Conservation (phyloP, 2,329 filamentous ascomycete species). For the Calonectria hongkongensis region DNA sequence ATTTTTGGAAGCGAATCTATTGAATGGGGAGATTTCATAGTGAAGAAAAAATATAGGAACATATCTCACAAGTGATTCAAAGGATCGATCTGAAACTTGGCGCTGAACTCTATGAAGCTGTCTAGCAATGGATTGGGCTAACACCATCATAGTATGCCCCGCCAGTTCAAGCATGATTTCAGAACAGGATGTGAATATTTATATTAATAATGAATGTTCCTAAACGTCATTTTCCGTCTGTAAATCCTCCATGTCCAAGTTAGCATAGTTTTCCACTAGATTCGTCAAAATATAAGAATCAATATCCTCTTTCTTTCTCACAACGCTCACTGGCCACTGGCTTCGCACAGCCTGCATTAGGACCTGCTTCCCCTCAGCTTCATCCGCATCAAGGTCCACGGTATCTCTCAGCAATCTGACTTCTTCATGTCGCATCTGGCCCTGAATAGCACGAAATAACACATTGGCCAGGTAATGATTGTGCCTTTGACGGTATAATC, state of each 20-base stretch:
- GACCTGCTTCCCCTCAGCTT: slow-evolving; percentile 43
- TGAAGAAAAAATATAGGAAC: too few relatives aligned
- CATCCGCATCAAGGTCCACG: slow-evolving; percentile 46
- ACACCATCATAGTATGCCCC: too few relatives aligned
- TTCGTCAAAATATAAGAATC: slow-evolving; percentile 33
- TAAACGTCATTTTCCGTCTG: too few relatives aligned
- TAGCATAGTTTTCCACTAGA: background rate
- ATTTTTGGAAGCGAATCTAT: background rate
- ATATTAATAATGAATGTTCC: too few relatives aligned
- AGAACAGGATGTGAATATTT: too few relatives aligned
- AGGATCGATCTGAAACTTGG: too few relatives aligned
- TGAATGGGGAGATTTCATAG: too few relatives aligned
- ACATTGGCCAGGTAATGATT: slow-evolving; percentile 60
- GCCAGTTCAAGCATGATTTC: too few relatives aligned
- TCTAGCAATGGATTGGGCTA: too few relatives aligned
- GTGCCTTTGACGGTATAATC: slow-evolving; percentile 57
- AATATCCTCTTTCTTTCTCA: slow-evolving; percentile 54
- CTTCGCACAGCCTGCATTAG: slow-evolving; percentile 55
- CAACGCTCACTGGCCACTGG: slow-evolving; percentile 57
- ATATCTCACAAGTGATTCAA: too few relatives aligned
- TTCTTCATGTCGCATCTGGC: slow-evolving; percentile 58
- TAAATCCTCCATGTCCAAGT: background rate
- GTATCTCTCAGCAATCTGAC: slow-evolving; percentile 43
- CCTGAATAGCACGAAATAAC: slow-evolving; percentile 58
- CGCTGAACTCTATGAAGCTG: too few relatives aligned